These are phyloP conservation scores for Lactifluus piperatus DNA, from an alignment of 768 basidiomycete genomes.

Conservation along the genomic window DNA sequence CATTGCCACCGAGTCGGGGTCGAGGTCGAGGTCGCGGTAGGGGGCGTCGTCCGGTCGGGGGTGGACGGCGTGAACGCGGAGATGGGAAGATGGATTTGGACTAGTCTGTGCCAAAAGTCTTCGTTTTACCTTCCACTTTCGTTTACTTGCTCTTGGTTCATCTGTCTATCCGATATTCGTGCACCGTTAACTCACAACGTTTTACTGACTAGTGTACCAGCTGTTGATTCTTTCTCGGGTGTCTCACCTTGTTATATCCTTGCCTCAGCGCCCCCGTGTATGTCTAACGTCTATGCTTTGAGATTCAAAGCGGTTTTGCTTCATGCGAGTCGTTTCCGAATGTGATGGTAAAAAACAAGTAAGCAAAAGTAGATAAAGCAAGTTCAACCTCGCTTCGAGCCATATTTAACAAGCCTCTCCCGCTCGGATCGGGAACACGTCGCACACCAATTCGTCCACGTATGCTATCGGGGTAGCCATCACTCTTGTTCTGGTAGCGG, in stretches of 20 bases:
- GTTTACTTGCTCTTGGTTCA: background rate
- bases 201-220: constrained; percentile 5
- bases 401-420: constrained; percentile 2
- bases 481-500: background rate
- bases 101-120: background rate
- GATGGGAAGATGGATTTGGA: constrained; percentile 19
- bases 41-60: background rate
- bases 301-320: constrained; percentile 5
- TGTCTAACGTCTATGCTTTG: background rate
- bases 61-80: constrained; percentile 12
- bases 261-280: background rate
- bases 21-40: constrained; percentile 15
- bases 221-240: background rate
- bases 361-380: constrained; percentile 22
- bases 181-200: background rate
- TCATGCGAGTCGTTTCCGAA: constrained; percentile 10
- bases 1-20: background rate
- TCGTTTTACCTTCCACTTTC: background rate
- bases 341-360: constrained; percentile 19
- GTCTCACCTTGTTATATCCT: background rate
- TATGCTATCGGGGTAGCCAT: background rate
- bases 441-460: constrained; percentile 3
- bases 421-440: background rate
- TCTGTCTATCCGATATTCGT: background rate
- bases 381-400: background rate